Base-by-base conservation (phyloP, 169 alveolate genomes). In the Plasmodium cynomolgi region DNA sequence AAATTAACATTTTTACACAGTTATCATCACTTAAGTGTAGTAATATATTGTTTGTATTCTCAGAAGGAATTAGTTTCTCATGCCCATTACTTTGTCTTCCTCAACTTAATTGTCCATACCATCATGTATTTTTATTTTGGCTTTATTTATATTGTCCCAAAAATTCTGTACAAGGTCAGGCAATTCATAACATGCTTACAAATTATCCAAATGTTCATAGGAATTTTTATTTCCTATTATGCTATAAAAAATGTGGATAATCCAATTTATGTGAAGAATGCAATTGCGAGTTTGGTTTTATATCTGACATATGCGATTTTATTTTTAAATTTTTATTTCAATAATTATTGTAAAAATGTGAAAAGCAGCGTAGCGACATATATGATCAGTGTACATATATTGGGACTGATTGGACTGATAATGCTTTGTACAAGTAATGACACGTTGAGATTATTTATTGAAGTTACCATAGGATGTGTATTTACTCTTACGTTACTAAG, bases 81-180 rank as follows among this genome's bases (percentile, higher is more conserved):
- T 79, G 97, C 96, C 47, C 97, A 95, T 84, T 84, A 92, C 79
- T 96, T 96, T 84, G 97, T 92, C 50, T 47, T 94, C 73, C 92
- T 96, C 47, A 96, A 96, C 82, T 90, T 95, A 33, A 80, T 94
- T 23, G 93, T 96, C 20, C 97, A 96, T 75, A 86, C 92, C n/a
- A 83, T 93, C 44, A 96, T 96, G 97, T 96, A 96, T 85, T 92
- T 88, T 79, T 96, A 96, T 94, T 96, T 92, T 92, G 96, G 96
- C 20, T 62, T 96, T 71, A 81, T 91, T 84, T 77, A 84, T 47
- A 71, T 93, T 17, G n/a, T 88, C 11, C 93, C 92, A 8, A 41
- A 73, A 39, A 6, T 83, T 33, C 74, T 86, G 34, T 73, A 56
- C 72, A 75, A 58, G 23, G 58, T 84, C 41, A 33, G 93, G 39